Evolutionary conservation across 305 asterid species (phyloP), one percentile per base, ranked within the genome.

Genomic region (Petunia hybrid): DNA sequence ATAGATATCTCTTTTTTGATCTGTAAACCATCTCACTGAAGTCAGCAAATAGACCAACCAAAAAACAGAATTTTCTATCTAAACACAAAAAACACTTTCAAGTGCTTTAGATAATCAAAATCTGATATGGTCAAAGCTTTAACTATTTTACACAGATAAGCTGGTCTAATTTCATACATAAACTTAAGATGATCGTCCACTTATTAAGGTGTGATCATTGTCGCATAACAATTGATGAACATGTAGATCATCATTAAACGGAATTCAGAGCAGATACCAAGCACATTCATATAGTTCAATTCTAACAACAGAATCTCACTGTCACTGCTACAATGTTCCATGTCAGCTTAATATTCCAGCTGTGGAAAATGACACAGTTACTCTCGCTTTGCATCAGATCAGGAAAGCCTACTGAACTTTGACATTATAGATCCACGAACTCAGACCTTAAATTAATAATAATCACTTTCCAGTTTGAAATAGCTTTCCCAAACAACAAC

Each of bases 1-100:
- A 95, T 88, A 71, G 97, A 95, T 69, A 95, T 95, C 89, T 95
- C 99, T 80, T 94, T 88, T 85, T 95, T 91, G 75, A 95, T 93
- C 99, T 93, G 87, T 78, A 35, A 88, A 87, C 68, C 80, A 2
- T 51, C 46, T 36, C 78, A 74, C 51, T 13, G 46, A 74, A 74
- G 10, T 51, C 46, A 74, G 13, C 63, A 53, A 14, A 74, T 6
- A 13, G 62, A 51, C 39, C 78, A 51, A 36, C 14, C 48, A 36
- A 53, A 71, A 74, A 51, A 45, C 63, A 51, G 46, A 36, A 73
- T 48, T 12, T 73, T 45, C 78, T 51, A 62, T 51, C 45, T 36
- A 35, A 51, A 13, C 78, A 51, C 36, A 73, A 55, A 31, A 73
- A 36, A 12, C 48, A 13, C 13, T 53, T 73, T 36, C 62, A 69